Percentiles rank a stretch among this genome's conserved stretches.
Conservation (phyloP, 1,284 basidiomycete genomes). For the Ceratobasidium sp. region DNA sequence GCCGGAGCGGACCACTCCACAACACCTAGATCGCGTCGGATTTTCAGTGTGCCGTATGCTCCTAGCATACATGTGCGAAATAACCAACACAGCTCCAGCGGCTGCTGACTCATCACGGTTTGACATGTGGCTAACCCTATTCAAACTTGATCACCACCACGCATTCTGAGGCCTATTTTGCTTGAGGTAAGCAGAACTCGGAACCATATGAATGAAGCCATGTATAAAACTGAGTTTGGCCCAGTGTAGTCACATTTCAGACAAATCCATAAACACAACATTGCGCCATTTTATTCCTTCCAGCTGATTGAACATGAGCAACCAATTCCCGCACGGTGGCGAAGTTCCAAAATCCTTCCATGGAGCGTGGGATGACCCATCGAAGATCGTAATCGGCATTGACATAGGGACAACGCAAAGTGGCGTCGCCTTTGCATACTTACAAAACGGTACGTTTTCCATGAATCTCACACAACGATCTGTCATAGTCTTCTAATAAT, state of each 20-base stretch:
- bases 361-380: conserved; percentile 30
- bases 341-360: conserved; percentile 16
- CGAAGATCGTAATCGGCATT: conserved; percentile 40
- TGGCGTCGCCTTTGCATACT: conserved; percentile 31
- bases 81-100: too few species aligned
- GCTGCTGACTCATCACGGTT: not conserved
- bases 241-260: not conserved
- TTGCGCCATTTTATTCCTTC: too few species aligned
- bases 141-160: not conserved
- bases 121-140: conserved; percentile 14
- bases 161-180: not conserved
- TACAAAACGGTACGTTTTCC: conserved; percentile 1
- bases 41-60: too few species aligned
- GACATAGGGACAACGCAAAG: conserved; percentile 38
- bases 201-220: not conserved
- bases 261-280: not conserved
- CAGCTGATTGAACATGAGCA: not conserved
- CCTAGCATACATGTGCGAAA: too few species aligned
- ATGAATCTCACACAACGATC: not conserved
- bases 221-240: not conserved
- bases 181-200: not conserved
- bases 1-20: too few species aligned
- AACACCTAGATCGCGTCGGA: too few species aligned
- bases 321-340: not conserved
- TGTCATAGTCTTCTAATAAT: not conserved